These are phyloP conservation scores for Syncephalis plumigaleata DNA, from an alignment of 371 early-diverging fungal genomes.

Conservation along the genomic window DNA sequence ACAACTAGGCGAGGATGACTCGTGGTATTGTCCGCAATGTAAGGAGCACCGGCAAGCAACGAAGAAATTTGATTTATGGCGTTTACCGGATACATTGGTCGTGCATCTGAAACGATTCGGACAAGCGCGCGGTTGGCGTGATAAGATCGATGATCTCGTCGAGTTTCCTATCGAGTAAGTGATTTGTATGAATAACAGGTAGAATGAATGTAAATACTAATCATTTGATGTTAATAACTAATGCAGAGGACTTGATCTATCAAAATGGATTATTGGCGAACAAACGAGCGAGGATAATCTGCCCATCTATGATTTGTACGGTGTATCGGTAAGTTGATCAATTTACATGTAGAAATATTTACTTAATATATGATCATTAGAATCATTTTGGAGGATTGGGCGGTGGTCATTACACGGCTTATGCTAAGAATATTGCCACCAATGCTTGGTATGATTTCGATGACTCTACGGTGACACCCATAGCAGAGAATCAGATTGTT, in stretches of 20 bases:
- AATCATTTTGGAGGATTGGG: slow-evolving; percentile 87
- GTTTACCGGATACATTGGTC: slow-evolving; percentile 70
- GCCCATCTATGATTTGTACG: slow-evolving; percentile 67
- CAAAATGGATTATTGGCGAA: slow-evolving; percentile 15
- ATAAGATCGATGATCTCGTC: slow-evolving; percentile 70
- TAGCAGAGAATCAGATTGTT: slow-evolving; percentile 30
- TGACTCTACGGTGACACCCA: slow-evolving; percentile 57
- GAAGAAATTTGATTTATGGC: slow-evolving; percentile 77
- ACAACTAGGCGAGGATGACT: slow-evolving; percentile 58
- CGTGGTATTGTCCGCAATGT: slow-evolving; percentile 75
- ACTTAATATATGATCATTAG: neutral
- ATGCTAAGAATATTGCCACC: slow-evolving; percentile 56
- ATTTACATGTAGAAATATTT: no score
- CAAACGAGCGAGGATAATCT: slow-evolving; percentile 12
- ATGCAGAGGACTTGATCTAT: slow-evolving; percentile 36
- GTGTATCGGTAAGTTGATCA: slow-evolving; percentile 28
- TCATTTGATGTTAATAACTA: no score
- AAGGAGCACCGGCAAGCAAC: slow-evolving; percentile 58
- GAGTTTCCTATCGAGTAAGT: slow-evolving; percentile 45
- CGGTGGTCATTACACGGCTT: slow-evolving; percentile 91
- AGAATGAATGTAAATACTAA: no score
- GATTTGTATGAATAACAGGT: no score
- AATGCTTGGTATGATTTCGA: slow-evolving; percentile 77
- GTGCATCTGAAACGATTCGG: slow-evolving; percentile 86
- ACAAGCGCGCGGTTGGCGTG: slow-evolving; percentile 47